phyloP scores from a whole-genome alignment of 148 eudicot genomes.

The Amaranthus palmeri region DNA sequence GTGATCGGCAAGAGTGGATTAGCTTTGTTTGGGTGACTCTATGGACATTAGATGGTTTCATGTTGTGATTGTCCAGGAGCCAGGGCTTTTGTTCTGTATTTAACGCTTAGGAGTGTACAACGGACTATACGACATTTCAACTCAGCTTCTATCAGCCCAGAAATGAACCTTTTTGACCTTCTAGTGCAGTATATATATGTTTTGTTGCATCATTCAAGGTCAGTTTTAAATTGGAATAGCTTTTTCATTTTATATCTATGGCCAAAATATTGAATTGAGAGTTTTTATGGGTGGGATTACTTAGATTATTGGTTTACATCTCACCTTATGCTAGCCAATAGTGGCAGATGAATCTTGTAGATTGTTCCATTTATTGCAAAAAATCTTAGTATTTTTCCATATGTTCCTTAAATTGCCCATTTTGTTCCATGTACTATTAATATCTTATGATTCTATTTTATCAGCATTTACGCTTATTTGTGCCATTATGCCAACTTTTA shows the following conservation, averaged over 20 bases:
- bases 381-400: no score
- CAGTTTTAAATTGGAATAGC: conserved; percentile 1
- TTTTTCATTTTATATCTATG: conserved; percentile 17
- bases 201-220: background rate
- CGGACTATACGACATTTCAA: background rate
- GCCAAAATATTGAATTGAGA: conserved; percentile 1
- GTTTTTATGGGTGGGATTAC: conserved; percentile 5
- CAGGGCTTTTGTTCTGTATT: background rate
- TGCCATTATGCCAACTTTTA: no score
- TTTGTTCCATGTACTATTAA: no score
- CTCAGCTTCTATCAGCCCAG: background rate
- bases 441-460: no score
- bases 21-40: background rate
- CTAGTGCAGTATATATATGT: background rate
- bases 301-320: background rate
- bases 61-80: background rate
- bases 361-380: conserved; percentile 7
- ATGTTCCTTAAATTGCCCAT: no score
- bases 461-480: no score
- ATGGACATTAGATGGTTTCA: conserved; percentile 1
- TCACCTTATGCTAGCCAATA: background rate
- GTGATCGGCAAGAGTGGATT: background rate
- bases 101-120: background rate
- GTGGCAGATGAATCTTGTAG: background rate
- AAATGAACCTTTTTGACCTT: background rate